phyloP scores from a whole-genome alignment of 2,329 filamentous ascomycete genomes.

The Colletotrichum sansevieriae region DNA sequence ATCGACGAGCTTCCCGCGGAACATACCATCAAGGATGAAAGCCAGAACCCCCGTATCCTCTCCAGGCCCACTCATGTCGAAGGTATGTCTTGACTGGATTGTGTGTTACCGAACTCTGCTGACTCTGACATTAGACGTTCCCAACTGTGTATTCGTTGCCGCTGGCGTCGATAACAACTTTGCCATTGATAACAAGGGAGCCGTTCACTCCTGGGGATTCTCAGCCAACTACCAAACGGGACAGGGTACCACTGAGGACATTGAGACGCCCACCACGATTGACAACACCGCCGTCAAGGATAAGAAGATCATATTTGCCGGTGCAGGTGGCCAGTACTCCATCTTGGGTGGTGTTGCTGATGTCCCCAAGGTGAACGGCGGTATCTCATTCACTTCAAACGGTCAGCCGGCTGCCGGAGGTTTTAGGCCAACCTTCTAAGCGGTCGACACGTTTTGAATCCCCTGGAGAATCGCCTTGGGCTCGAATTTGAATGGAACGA shows the following conservation, averaged over 20 bases:
- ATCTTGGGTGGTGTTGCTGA: slow-evolving; percentile 64
- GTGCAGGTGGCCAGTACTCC: slow-evolving; percentile 88
- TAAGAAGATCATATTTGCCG: slow-evolving; percentile 81
- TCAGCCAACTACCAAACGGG: slow-evolving; percentile 85
- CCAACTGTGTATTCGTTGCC: slow-evolving; percentile 70
- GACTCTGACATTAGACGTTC: slow-evolving; percentile 53
- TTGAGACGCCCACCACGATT: slow-evolving; percentile 81
- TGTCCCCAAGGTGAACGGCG: slow-evolving; percentile 49
- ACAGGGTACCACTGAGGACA: slow-evolving; percentile 81
- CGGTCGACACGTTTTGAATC: neutral
- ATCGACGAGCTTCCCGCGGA: slow-evolving; percentile 67
- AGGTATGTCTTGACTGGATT: slow-evolving; percentile 53
- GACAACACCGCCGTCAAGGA: slow-evolving; percentile 87
- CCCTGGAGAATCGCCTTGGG: too few relatives aligned
- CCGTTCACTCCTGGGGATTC: slow-evolving; percentile 85
- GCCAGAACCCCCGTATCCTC: slow-evolving; percentile 78
- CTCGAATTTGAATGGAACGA: neutral
- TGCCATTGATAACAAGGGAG: slow-evolving; percentile 77
- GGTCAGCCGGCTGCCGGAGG: slow-evolving; percentile 37
- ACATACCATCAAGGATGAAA: slow-evolving; percentile 73
- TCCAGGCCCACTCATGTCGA: slow-evolving; percentile 72
- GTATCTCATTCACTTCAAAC: slow-evolving; percentile 34
- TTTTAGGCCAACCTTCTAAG: slow-evolving; percentile 36
- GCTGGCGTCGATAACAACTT: slow-evolving; percentile 82
- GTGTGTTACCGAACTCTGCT: slow-evolving; percentile 1